Evolutionary conservation across 108 stramenopile species (phyloP), one percentile per base, ranked within the genome.

Genomic region (Discostella stelligeroides): DNA sequence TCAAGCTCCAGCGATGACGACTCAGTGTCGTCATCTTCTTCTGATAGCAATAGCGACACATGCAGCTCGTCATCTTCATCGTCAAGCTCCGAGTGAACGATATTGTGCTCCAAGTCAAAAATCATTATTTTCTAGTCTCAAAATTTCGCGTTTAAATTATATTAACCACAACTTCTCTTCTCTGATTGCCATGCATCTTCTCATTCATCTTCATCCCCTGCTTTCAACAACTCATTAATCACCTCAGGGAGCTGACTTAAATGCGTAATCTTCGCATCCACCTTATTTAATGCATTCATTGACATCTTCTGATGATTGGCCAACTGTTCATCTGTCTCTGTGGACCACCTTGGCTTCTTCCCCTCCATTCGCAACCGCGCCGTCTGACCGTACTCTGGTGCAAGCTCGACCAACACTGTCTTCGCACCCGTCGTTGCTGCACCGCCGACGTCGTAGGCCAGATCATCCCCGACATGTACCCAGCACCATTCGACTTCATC

Each of bases 401-500:
- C 57, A 38, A 95, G 67, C 50, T 92, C 90, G 15, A 91, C 84
- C 70, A 92, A 73, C 60, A 95, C 86, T 41, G 94, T 95, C 67
- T 90, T 91, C 59, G 94, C 94, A 46, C 94, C 94, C 63, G 79
- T 85, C 0, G 78, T 72, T 9, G 90, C 83, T 18, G 83, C 59
- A 20, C 91, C 94, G 42, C 89, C 91, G 1, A 92, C 89, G 85
- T 95, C 94, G 69, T 90, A 92, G 12, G 91, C 90, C 57, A 95
- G 78, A 76, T 91, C 90, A 69, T 95, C 94, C 60, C 94, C 94
- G 12, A 92, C 90, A 81, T 95, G 94, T 42, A 92, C 80, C 92
- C 92, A 92, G 51, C 40, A 40, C 77, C 82, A 67, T 82, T 84
- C 75, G 68, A 77, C 39, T 23, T 73, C 61, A 41, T 63, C 63